Base-by-base conservation (phyloP, 2,329 filamentous ascomycete species). In the Claviceps fusiformis region DNA sequence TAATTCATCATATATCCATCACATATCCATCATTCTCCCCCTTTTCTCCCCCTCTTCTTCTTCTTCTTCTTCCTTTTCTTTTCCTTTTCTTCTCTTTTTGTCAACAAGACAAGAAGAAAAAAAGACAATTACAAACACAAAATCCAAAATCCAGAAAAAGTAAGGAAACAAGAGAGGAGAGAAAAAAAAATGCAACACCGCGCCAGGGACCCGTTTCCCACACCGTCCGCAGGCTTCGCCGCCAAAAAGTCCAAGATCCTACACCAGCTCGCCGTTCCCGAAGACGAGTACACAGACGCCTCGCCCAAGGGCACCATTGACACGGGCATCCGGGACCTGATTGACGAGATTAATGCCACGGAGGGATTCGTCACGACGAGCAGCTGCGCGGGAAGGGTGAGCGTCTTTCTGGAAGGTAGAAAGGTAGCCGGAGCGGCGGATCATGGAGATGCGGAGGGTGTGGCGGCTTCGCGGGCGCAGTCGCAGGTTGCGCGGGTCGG, bases 241-340 rank as follows among this genome's bases (percentile, higher is more conserved):
- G 65, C 69, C 49, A 86, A 82, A 66, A 97, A 96, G 70, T 67
- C 71, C 53, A 82, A 78, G 57, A 95, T 95, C 60, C 72, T 96
- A 15, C 71, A 76, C 46, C 80, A 85, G 60, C 82, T 96, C 3
- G 73, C 81, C 9, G 75, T 82, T 3, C 86, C 89, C 1, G 79
- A 81, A 47, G 76, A 75, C 4, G 78, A 86, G 57, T 95, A 95
- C 69, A 80, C 81, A 45, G 92, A 96, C 69, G 78, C 86, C 8
- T 95, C 89, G 1, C 91, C 92, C 3, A 96, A 96, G 72, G 92
- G 91, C 17, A 86, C 83, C 0, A 80, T 97, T 24, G 92, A 97
- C 67, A 80, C 74, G 50, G 86, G 83, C 0, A 90, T 97, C 60
- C 79, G 85, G 50, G 77, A 83, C 27, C 74, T 96, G 54, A 90